Base-by-base conservation (phyloP, 305 asterid species). In the Fraxinus xanthoxyloides region DNA sequence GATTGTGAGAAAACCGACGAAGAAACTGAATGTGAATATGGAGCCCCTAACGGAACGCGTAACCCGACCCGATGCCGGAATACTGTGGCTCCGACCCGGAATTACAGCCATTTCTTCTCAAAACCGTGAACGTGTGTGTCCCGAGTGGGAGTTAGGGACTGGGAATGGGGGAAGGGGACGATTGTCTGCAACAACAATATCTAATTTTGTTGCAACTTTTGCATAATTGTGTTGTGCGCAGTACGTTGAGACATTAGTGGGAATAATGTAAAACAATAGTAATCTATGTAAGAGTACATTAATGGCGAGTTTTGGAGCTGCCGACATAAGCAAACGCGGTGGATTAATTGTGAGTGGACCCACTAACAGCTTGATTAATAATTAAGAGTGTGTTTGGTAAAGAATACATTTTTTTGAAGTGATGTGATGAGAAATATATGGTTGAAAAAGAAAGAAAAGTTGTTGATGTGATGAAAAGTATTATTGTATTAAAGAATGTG, bases 1-100 rank as follows among this genome's bases (percentile, higher is more conserved):
- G 81, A 89, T 34, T 69, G 87, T 82, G 70, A 88, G 80, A 63
- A 40, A 81, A 77, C 84, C 61, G 63, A 75, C 74, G 79, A 84
- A 77, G 54, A 82, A 70, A 72, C 78, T 85, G 79, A 82, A 51
- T n/a, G 79, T 69, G 34, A 80, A 70, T 30, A 30, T 36, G 73
- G 81, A 76, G 63, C 30, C 28, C 76, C 75, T 76, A 34, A 23
- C 63, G 40, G 79, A 17, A 8, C 23, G 61, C 46, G 74, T 34
- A 72, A 12, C 38, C 80, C 84, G 84, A 82, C 78, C 84, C 40
- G 21, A 5, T 30, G 21, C 38, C 75, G 75, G 36, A 69, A 69
- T 28, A 28, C 38, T 28, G 36, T 30, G 23, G 40, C 75, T 69
- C 21, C 38, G 75, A 30, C 75, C 38, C n/a, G 23, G 30, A 30